A percentile compares a stretch with the other conserved stretches of the same genome.
Conservation (phyloP, 805 yeast species). For the Starmerella apicola region DNA sequence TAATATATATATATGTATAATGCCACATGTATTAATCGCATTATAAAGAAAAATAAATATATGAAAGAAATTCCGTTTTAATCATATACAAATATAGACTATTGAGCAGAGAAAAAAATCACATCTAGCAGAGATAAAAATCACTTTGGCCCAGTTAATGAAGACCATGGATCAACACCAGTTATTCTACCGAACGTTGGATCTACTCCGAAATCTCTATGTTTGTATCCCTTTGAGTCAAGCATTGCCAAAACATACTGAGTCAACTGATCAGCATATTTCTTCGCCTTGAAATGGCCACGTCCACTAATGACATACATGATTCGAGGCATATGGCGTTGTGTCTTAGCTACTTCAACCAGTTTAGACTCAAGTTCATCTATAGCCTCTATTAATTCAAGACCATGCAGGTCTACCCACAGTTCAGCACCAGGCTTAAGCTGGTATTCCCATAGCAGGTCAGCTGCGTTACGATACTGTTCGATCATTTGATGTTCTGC, state of each 20-base stretch:
- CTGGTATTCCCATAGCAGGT: conserved; percentile 22
- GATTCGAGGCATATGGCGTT: conserved; percentile 21
- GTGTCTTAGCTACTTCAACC: conserved; percentile 18
- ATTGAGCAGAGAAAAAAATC: no score
- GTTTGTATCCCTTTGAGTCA: conserved; percentile 31
- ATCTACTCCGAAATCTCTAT: conserved; percentile 28
- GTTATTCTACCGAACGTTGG: conserved; percentile 29
- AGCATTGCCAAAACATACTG: conserved; percentile 25
- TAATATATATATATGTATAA: no score
- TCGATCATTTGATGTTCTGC: conserved; percentile 23
- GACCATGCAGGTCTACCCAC: conserved; percentile 28
- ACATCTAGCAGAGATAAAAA: no score
- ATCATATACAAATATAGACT: no score
- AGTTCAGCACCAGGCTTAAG: conserved; percentile 21
- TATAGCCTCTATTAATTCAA: conserved; percentile 27
- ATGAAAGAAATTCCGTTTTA: no score
- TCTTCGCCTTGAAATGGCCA: conserved; percentile 23
- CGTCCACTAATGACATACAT: conserved; percentile 27
- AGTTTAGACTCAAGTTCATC: conserved; percentile 23
- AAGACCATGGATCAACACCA: conserved; percentile 32
- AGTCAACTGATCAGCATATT: conserved; percentile 24
- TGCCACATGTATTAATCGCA: no score
- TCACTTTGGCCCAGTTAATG: no score
- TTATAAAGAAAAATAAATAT: no score
- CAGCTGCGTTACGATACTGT: conserved; percentile 21